Evolutionary conservation across 768 basidiomycete genomes (phyloP).

Genomic region (Candolleomyces aberdarensis): DNA sequence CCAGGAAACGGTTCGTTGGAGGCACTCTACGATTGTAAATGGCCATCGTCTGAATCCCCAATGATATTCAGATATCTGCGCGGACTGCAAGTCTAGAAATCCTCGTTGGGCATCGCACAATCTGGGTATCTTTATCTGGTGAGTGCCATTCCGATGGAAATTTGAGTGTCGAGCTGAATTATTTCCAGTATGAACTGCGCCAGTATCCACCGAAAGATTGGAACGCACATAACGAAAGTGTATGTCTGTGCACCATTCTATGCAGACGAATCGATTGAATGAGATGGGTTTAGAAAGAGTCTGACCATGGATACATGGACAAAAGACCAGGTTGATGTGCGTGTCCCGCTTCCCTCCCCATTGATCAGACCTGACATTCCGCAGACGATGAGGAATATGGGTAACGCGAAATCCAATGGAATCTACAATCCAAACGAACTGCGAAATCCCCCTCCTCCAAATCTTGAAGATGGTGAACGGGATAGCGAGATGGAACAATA

Average conservation of each 20-base stretch:
- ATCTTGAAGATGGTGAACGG: slow-evolving; percentile 71
- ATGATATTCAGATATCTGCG: slow-evolving; percentile 66
- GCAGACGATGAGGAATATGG: slow-evolving; percentile 75
- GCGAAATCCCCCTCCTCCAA: slow-evolving; percentile 79
- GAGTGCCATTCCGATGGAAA: slow-evolving; percentile 14
- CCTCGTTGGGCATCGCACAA: slow-evolving; percentile 91
- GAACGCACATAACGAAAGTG: slow-evolving; percentile 94
- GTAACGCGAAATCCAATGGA: slow-evolving; percentile 79
- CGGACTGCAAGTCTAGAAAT: slow-evolving; percentile 84
- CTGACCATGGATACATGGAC: slow-evolving; percentile 85
- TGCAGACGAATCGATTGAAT: neutral
- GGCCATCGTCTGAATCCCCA: neutral
- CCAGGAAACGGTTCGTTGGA: slow-evolving; percentile 77
- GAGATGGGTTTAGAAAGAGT: slow-evolving; percentile 65
- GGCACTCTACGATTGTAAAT: neutral
- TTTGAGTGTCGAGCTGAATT: neutral
- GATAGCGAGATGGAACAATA: slow-evolving; percentile 91
- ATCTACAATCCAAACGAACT: slow-evolving; percentile 82
- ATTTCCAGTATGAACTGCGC: slow-evolving; percentile 74
- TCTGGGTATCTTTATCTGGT: slow-evolving; percentile 89
- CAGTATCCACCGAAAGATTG: slow-evolving; percentile 90
- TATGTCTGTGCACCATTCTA: slow-evolving; percentile 34
- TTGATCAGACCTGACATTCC: slow-evolving; percentile 5
- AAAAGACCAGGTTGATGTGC: slow-evolving; percentile 84
- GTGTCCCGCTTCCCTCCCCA: slow-evolving; percentile 19